Conservation (phyloP, 2,329 filamentous ascomycete genomes). For the Nemania sp. region DNA sequence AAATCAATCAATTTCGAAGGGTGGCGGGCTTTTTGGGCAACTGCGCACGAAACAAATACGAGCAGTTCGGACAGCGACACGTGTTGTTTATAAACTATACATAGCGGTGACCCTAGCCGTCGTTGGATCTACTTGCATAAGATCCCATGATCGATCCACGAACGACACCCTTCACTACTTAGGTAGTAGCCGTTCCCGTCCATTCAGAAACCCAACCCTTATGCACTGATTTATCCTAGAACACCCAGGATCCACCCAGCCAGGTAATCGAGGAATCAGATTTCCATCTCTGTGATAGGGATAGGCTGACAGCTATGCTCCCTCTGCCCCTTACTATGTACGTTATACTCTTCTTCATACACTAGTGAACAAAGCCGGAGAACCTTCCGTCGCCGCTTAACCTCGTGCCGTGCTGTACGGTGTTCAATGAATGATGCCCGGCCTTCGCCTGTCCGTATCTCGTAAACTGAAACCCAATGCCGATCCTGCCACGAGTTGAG, state of each 20-base stretch:
- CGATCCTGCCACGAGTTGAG: background rate
- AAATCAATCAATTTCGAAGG: too few species aligned
- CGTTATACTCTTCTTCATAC: background rate
- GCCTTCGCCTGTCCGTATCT: background rate
- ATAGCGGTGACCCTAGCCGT: too few species aligned
- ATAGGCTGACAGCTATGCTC: background rate
- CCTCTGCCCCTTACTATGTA: background rate
- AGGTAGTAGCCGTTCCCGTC: background rate
- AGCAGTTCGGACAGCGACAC: too few species aligned
- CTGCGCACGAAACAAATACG: too few species aligned
- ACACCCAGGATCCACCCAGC: background rate
- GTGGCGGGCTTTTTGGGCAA: too few species aligned
- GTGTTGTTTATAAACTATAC: too few species aligned
- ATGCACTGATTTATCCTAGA: background rate
- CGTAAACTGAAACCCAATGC: background rate
- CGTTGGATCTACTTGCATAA: too few species aligned
- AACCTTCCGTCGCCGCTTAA: background rate
- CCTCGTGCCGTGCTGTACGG: background rate
- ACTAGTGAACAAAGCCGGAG: background rate
- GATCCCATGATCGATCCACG: background rate
- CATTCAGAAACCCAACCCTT: background rate
- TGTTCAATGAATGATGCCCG: background rate
- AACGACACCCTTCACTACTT: background rate
- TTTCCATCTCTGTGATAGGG: background rate
- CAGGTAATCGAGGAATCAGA: background rate